Base-by-base conservation (phyloP, 192 early-diverging fungal genomes). In the Cladochytrium replicatum region DNA sequence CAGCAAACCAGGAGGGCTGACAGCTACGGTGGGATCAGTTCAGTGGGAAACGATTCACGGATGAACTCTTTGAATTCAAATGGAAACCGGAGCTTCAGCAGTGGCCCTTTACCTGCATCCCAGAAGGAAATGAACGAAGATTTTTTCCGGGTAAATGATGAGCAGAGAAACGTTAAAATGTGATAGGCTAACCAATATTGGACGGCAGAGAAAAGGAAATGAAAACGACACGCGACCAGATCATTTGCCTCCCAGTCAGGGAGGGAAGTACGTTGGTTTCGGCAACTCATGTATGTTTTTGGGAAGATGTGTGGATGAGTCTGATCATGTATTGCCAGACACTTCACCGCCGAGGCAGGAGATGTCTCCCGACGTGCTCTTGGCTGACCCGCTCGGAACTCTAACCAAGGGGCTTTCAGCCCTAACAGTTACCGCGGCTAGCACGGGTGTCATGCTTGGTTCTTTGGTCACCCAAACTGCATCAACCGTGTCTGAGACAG, bases 51-150 rank as follows among this genome's bases (percentile, higher is more conserved):
- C 15, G 25, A 5, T 43, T 38, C 60, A 54, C 37, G 43, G 59
- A 19, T 60, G 54, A 24, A 40, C 63, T 2, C 41, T 49, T 15
- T 25, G 44, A 9, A 23, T 24, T 15, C 38, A 45, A 32, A 30
- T 32, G 13, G 17, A 43, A 32, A 51, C 19, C 19, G 44, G 23
- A 26, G 53, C 42, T 3, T 42, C 38, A 22, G 25, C 63, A 52
- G 51, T 50, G 24, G 32, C 48, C 45, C 30, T 45, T 58, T 31
- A 44, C 61, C 46, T n/a, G 41, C 38, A 41, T 24, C 66, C 4
- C 61, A 84, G 32, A 82, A 83, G 56, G 55, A 67, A 43, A 66
- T 69, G 26, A 92, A 91, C 50, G 90, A 93, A 48, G 63, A 72
- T 15, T 93, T 86, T 61, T 74, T 74, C 48, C 49, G 40, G 6